phyloP scores from a whole-genome alignment of 225 moss, liverwort and hornwort species.

The Takakia lepidozioides region DNA sequence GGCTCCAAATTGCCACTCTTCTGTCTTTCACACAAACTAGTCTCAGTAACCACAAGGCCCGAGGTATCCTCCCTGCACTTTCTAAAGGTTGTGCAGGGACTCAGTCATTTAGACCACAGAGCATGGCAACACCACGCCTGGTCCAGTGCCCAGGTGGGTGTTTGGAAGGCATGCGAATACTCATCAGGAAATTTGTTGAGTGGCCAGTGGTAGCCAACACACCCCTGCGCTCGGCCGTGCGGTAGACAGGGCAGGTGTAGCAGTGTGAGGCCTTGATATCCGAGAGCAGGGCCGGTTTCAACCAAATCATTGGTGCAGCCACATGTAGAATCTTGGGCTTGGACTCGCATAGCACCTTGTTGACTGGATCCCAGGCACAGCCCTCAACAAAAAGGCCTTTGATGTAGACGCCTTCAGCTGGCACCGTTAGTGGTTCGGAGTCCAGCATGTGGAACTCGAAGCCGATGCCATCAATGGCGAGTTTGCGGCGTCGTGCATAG shows the following conservation, averaged over 20 bases:
- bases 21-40: too few relatives aligned
- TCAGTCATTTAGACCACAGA: slow-evolving; percentile 73
- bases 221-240: slow-evolving; percentile 71
- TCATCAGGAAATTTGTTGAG: slow-evolving; percentile 92
- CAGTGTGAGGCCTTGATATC: slow-evolving; percentile 56
- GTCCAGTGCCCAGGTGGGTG: slow-evolving; percentile 59
- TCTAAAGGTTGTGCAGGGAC: too few relatives aligned
- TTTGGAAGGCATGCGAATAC: slow-evolving; percentile 69
- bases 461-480: slow-evolving; percentile 88
- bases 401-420: slow-evolving; percentile 70
- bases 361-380: slow-evolving; percentile 55
- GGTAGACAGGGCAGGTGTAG: slow-evolving; percentile 80
- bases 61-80: too few relatives aligned
- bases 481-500: slow-evolving; percentile 55
- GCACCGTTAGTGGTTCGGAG: slow-evolving; percentile 33
- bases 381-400: slow-evolving; percentile 73
- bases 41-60: too few relatives aligned
- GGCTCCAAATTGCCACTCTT: too few relatives aligned
- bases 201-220: slow-evolving; percentile 87
- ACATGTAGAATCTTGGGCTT: slow-evolving; percentile 73
- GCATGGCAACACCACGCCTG: slow-evolving; percentile 86
- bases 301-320: slow-evolving; percentile 47
- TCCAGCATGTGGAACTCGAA: slow-evolving; percentile 73
- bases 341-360: slow-evolving; percentile 69
- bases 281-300: slow-evolving; percentile 48